A percentile compares a stretch with the other conserved stretches of the same genome.
These are phyloP conservation scores for Lecanosticta acicola DNA, from an alignment of 2,329 filamentous ascomycete species.

Conservation along the genomic window DNA sequence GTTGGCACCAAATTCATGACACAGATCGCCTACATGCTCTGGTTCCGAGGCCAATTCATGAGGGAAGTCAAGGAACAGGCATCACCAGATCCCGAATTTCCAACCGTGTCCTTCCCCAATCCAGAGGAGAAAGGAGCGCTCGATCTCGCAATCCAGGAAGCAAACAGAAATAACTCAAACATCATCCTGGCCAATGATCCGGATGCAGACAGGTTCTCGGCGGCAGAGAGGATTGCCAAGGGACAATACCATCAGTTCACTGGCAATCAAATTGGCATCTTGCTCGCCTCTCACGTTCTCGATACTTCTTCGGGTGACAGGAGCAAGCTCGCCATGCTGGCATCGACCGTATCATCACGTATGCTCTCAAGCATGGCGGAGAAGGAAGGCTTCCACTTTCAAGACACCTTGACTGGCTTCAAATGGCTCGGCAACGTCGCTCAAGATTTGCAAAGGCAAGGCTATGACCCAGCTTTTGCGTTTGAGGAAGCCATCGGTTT, in stretches of 20 bases:
- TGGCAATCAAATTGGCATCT: constrained; percentile 59
- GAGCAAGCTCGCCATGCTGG: constrained; percentile 50
- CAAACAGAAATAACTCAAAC: constrained; percentile 44
- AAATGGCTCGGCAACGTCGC: constrained; percentile 63
- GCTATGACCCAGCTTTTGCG: constrained; percentile 51
- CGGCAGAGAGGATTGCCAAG: constrained; percentile 51
- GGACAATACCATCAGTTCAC: constrained; percentile 57
- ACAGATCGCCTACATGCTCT: constrained; percentile 35
- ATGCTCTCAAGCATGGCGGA: constrained; percentile 56
- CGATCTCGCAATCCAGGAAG: constrained; percentile 53
- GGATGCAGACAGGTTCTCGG: constrained; percentile 60
- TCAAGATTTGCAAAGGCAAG: constrained; percentile 45
- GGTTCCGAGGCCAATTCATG: constrained; percentile 33
- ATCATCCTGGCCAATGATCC: constrained; percentile 60
- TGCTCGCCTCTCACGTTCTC: constrained; percentile 54
- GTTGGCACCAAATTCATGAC: constrained; percentile 48
- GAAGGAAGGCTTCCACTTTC: constrained; percentile 51
- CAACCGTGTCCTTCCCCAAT: constrained; percentile 60
- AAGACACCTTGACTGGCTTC: constrained; percentile 61
- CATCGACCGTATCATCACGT: constrained; percentile 59
- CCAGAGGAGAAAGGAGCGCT: constrained; percentile 60
- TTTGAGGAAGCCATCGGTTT: constrained; percentile 64
- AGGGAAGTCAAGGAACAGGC: constrained; percentile 47
- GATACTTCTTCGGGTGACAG: constrained; percentile 41
- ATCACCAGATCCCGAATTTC: constrained; percentile 58